Evolutionary conservation across 2,329 filamentous ascomycete genomes (phyloP), one percentile per base, ranked within the genome.

Genomic region (Verticillium alfalfae): DNA sequence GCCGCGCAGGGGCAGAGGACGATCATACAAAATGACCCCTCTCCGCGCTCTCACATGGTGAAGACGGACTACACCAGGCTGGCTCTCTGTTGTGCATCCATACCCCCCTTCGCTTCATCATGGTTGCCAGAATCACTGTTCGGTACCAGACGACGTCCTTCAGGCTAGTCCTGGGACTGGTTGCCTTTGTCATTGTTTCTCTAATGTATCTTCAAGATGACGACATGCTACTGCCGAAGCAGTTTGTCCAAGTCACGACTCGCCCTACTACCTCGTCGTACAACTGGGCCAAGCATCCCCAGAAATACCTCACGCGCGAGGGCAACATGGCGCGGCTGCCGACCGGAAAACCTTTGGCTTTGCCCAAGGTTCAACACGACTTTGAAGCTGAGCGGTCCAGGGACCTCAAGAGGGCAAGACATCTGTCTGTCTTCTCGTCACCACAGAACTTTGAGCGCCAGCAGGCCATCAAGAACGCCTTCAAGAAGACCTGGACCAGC

Each of bases 401-500:
- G 26, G 59, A 58, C 4, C 34, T 64, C 12, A 64, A 72, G 6
- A 67, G 73, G 52, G 70, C 74, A 6, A 76, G 31, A 10, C 38
- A 58, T 34, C 22, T 31, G 9, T 49, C 38, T 16, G 45, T 52
- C 45, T 52, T 52, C 45, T 22, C 45, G n/a, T 52, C 45, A 18
- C 22, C 57, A 7, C 38, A 58, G 39, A 58, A 39, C 22, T n/a
- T 49, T 12, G 16, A 45, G 7, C 38, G 57, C 22, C 57, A 58
- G 26, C 57, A 49, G n/a, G 38, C 57, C 26, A 41, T 58, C 38
- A 58, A 58, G 38, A 52, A 71, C 55, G 69, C 67, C 52, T 77
- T 77, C 60, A 58, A 69, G 7, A 71, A 72, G 63, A 67, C 70
- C 9, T 82, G 78, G 78, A 67, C 67, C 10, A 76, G 74, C 56